Conservation (phyloP, 257 asterid species). For the Ligustrum vulgare region DNA sequence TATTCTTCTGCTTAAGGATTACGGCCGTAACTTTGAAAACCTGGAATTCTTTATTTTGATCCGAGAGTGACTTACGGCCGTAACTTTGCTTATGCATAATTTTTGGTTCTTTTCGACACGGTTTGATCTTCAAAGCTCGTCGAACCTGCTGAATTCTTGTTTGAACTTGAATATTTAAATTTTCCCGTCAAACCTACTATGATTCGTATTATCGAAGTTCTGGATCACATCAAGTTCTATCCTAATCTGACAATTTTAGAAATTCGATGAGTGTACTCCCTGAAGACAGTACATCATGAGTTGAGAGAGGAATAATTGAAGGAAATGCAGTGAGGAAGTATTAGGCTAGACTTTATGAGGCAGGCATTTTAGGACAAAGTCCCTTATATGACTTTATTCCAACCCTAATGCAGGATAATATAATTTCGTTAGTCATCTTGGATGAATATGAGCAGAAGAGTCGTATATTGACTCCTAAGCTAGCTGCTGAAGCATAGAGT, state of each 20-base stretch:
- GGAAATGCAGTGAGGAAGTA: constrained; percentile 89
- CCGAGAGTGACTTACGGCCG: too few relatives aligned
- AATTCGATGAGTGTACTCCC: constrained; percentile 57
- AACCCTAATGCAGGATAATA: constrained; percentile 69
- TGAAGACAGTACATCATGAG: constrained; percentile 87
- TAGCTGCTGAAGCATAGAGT: constrained; percentile 91
- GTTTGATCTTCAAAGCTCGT: too few relatives aligned
- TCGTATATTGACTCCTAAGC: constrained; percentile 82
- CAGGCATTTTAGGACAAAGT: constrained; percentile 65
- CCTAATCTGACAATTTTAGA: constrained; percentile 55
- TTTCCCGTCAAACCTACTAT: too few relatives aligned
- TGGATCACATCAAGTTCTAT: constrained; percentile 42
- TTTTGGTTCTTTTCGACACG: too few relatives aligned
- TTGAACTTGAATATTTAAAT: too few relatives aligned
- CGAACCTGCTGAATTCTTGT: too few relatives aligned
- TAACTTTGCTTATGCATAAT: too few relatives aligned
- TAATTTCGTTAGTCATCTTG: constrained; percentile 77
- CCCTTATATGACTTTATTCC: constrained; percentile 49
- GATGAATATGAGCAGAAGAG: constrained; percentile 73
- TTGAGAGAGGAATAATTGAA: constrained; percentile 85
- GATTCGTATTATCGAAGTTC: too few relatives aligned
- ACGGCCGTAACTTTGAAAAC: too few relatives aligned
- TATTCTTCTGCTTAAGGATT: too few relatives aligned
- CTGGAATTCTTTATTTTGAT: too few relatives aligned
- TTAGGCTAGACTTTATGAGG: constrained; percentile 80